A percentile compares a stretch with the other conserved stretches of the same genome.
phyloP scores from a whole-genome alignment of 768 basidiomycete species.

The Termitomyces sp. region DNA sequence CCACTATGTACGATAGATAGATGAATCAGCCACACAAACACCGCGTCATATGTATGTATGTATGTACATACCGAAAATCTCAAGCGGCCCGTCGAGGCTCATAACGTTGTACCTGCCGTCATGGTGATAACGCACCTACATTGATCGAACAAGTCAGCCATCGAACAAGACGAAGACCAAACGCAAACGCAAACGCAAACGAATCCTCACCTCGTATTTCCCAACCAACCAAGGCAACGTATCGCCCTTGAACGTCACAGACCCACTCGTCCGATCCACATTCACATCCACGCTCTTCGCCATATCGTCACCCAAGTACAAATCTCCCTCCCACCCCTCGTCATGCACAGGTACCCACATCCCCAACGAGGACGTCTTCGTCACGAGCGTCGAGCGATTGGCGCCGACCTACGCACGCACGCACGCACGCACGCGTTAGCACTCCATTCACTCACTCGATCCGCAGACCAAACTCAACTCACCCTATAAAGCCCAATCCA shows the following conservation, averaged over 20 bases:
- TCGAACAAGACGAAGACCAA: no score
- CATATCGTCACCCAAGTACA: slow-evolving; percentile 43
- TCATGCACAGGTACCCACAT: slow-evolving; percentile 91
- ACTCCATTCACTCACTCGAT: no score
- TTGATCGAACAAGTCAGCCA: no score
- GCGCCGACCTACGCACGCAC: slow-evolving; percentile 86
- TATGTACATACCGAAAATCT: slow-evolving; percentile 82
- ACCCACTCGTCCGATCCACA: slow-evolving; percentile 63
- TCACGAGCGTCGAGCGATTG: slow-evolving; percentile 78
- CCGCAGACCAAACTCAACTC: slow-evolving; percentile 5
- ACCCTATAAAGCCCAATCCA: slow-evolving; percentile 95
- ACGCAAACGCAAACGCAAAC: no score
- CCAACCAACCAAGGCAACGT: slow-evolving; percentile 85
- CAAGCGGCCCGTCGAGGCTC: slow-evolving; percentile 76
- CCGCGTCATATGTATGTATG: no score
- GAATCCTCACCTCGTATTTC: slow-evolving; percentile 79
- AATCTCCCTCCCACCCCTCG: slow-evolving; percentile 91
- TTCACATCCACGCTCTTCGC: no score
- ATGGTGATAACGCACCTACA: slow-evolving; percentile 84
- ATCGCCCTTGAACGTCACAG: slow-evolving; percentile 69
- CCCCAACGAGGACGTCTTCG: slow-evolving; percentile 78
- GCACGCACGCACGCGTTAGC: no score
- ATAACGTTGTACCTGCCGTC: slow-evolving; percentile 98
- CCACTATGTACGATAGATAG: no score
- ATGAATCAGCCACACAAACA: no score